Evolutionary conservation across 805 yeast genomes (phyloP).

Genomic region (Sungouiozyma ichnusensis): DNA sequence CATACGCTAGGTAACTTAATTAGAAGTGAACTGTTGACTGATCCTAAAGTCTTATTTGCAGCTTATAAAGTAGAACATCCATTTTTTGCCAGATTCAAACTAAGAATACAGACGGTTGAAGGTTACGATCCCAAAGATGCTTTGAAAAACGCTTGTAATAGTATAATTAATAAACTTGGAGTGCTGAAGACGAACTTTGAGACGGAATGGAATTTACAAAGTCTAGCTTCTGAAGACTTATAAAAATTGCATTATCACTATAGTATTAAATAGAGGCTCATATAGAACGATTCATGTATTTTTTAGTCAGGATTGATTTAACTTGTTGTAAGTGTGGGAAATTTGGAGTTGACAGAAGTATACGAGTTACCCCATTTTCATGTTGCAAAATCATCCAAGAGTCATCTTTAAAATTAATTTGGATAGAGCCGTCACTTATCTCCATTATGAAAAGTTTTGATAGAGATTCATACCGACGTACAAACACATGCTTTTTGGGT

Average conservation of each 20-base stretch:
- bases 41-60: conserved; percentile 84
- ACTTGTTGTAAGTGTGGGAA: conserved; percentile 13
- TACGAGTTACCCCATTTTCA: background rate
- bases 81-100: conserved; percentile 83
- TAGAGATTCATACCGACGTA: background rate
- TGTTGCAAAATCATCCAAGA: conserved; percentile 1
- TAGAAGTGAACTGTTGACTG: conserved; percentile 76
- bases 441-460: conserved; percentile 34
- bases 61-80: conserved; percentile 99
- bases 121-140: conserved; percentile 90
- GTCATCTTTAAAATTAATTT: conserved; percentile 64
- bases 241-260: background rate
- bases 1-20: conserved; percentile 90
- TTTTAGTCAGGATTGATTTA: background rate
- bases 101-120: conserved; percentile 93
- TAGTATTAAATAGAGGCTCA: too few species aligned
- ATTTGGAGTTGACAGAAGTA: conserved; percentile 6
- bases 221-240: conserved; percentile 43
- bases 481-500: background rate
- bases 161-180: conserved; percentile 70
- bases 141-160: conserved; percentile 77
- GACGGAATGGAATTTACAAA: conserved; percentile 88
- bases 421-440: conserved; percentile 80
- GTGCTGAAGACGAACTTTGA: conserved; percentile 66
- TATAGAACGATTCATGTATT: background rate